Percentiles rank a stretch among this genome's conserved stretches.
Evolutionary conservation across 1,139 yeast species (phyloP).

Genomic region (Geotrichum klebahnii): DNA sequence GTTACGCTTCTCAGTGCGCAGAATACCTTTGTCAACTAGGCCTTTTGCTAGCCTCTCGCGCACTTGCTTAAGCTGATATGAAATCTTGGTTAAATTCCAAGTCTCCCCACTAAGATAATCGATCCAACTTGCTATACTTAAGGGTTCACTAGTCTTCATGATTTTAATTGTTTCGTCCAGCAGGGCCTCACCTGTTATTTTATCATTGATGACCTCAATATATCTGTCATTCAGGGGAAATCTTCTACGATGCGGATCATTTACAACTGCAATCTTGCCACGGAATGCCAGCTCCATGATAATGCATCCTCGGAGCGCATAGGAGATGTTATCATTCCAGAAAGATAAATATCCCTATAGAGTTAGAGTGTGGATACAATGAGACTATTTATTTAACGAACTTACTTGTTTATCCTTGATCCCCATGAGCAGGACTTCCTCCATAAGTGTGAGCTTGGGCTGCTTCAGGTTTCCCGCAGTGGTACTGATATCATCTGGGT

Average conservation of each 20-base stretch:
- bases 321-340: conserved; percentile 97
- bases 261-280: conserved; percentile 80
- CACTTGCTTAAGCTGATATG: conserved; percentile 93
- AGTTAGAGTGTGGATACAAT: not conserved
- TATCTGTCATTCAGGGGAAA: conserved; percentile 83
- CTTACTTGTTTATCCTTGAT: conserved; percentile 74
- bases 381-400: conserved; percentile 1
- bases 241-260: conserved; percentile 90
- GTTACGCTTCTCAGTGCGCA: conserved; percentile 92
- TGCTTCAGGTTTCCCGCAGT: conserved; percentile 47
- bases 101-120: conserved; percentile 91
- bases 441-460: conserved; percentile 89
- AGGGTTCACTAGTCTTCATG: conserved; percentile 80
- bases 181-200: conserved; percentile 90
- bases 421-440: conserved; percentile 88
- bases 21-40: conserved; percentile 92
- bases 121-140: conserved; percentile 88
- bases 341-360: conserved; percentile 79
- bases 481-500: conserved; percentile 62
- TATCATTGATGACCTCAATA: conserved; percentile 79
- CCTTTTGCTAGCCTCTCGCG: conserved; percentile 96
- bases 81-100: conserved; percentile 92
- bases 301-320: conserved; percentile 93
- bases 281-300: conserved; percentile 87
- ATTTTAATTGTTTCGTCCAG: conserved; percentile 88